Base-by-base conservation (phyloP, 257 asterid genomes). In the Ligustrum vulgare region DNA sequence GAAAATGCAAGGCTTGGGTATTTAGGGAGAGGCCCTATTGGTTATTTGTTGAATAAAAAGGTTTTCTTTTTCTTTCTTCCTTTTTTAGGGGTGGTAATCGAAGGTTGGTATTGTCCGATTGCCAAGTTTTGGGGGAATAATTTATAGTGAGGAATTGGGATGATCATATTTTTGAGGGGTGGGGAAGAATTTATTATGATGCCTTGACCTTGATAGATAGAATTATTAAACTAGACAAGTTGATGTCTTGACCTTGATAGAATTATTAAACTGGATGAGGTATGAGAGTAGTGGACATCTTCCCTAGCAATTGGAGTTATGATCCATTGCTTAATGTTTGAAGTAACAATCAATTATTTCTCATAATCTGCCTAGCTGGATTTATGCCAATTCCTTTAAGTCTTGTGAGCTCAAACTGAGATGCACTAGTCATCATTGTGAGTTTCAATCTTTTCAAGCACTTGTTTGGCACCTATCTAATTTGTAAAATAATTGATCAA, bases 121-220 rank as follows among this genome's bases (percentile, higher is more conserved):
- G 6, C 66, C 66, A 65, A 65, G 18, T n/a, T 66, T 63, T 22
- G 70, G n/a, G 28, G 5, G 58, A 73, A 41, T 73, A 18, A 41
- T 65, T 9, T 16, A 39, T 47, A 70, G 45, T 0, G 12, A 39
- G 32, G 34, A 22, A 4, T 20, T 62, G 62, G 33, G 36, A 5
- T 28, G 70, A 66, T 66, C 12, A 12, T 66, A 33, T 13, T 15
- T 66, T 22, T 66, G 70, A 32, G 22, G 8, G 18, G 23, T 66
- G 45, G 20, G 70, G 51, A 67, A 67, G 37, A 36, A 35, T 63
- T 47, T 60, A 5, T 43, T 75, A 45, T 74, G 67, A 74, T 79
- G 47, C 25, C 62, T 43, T 39, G 56, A 68, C 32, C n/a, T 35
- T 43, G 10, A 65, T 45, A 51, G 10, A 65, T 45, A 51, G 7